Conservation (phyloP, 192 early-diverging fungal genomes). For the Linderina pennispora region DNA sequence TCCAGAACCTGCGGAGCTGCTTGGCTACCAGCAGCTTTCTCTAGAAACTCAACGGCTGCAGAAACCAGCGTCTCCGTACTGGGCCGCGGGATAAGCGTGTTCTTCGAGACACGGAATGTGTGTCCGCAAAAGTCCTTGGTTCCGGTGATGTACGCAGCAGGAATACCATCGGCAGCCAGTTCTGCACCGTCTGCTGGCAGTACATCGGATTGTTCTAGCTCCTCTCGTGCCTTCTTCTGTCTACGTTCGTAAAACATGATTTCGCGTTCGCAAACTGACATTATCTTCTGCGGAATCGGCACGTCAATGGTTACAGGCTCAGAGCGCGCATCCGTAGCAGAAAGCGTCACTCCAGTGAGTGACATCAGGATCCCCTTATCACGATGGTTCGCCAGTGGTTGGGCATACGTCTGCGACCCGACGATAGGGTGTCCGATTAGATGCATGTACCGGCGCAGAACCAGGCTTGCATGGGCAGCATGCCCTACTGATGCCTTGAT, state of each 20-base stretch:
- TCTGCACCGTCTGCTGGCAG: slow-evolving; percentile 8
- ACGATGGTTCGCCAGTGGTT: slow-evolving; percentile 47
- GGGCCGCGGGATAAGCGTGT: slow-evolving; percentile 65
- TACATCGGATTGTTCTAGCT: slow-evolving; percentile 18
- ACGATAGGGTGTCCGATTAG: slow-evolving; percentile 47
- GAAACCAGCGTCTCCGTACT: slow-evolving; percentile 63
- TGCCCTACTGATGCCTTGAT: slow-evolving; percentile 9
- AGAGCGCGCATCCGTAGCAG: slow-evolving; percentile 15
- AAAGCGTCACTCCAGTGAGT: slow-evolving; percentile 39
- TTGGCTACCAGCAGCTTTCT: not conserved
- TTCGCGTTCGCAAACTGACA: slow-evolving; percentile 52
- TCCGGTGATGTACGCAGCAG: slow-evolving; percentile 24
- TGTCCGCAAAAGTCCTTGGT: slow-evolving; percentile 52
- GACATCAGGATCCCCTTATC: slow-evolving; percentile 56
- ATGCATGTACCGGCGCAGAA: slow-evolving; percentile 49
- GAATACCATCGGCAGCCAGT: slow-evolving; percentile 37
- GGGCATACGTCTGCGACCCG: slow-evolving; percentile 50
- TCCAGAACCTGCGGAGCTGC: slow-evolving; percentile 47
- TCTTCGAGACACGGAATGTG: slow-evolving; percentile 51
- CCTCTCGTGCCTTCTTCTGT: slow-evolving; percentile 29
- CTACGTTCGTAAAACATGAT: slow-evolving; percentile 46
- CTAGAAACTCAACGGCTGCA: slow-evolving; percentile 32
- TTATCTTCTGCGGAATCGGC: slow-evolving; percentile 52
- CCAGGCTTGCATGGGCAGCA: slow-evolving; percentile 31
- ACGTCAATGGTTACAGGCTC: slow-evolving; percentile 10